These are phyloP conservation scores for Handroanthus guayacan DNA, from an alignment of 257 asterid genomes.

Conservation along the genomic window DNA sequence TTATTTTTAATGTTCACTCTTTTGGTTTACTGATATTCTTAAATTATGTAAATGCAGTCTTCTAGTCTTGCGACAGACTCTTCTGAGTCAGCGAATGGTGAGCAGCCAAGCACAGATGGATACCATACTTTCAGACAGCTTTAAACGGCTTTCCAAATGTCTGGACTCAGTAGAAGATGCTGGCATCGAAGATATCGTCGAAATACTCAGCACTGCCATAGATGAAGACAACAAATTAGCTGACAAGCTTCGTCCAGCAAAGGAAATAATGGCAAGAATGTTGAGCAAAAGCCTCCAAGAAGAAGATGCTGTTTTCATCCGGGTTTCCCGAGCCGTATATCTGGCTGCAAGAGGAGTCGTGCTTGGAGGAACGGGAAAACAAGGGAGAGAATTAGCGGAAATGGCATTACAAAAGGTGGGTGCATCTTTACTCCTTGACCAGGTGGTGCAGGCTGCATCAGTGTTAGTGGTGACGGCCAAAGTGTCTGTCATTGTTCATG, in stretches of 20 bases:
- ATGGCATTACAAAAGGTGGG: constrained; percentile 79
- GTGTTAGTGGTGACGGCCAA: constrained; percentile 59
- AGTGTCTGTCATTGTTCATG: constrained; percentile 74
- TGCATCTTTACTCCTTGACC: constrained; percentile 55
- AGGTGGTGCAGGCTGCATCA: constrained; percentile 61
- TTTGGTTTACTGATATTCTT: neutral
- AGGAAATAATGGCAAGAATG: constrained; percentile 84
- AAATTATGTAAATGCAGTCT: constrained; percentile 41
- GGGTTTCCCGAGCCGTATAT: constrained; percentile 68
- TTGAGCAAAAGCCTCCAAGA: constrained; percentile 81
- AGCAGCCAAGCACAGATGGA: constrained; percentile 62
- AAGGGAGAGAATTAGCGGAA: constrained; percentile 69
- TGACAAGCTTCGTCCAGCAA: constrained; percentile 53
- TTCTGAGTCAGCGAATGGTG: constrained; percentile 59
- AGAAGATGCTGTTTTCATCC: constrained; percentile 66
- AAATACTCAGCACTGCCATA: constrained; percentile 42
- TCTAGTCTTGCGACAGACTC: constrained; percentile 77
- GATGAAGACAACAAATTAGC: constrained; percentile 40
- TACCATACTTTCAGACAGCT: constrained; percentile 50
- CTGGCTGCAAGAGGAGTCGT: constrained; percentile 68
- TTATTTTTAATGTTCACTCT: too few relatives aligned
- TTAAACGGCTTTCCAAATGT: constrained; percentile 60
- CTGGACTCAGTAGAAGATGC: constrained; percentile 67
- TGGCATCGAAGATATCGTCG: constrained; percentile 67
- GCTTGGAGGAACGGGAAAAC: constrained; percentile 63